Conservation (phyloP, 108 stramenopile genomes). For the Epipyxis sp. region DNA sequence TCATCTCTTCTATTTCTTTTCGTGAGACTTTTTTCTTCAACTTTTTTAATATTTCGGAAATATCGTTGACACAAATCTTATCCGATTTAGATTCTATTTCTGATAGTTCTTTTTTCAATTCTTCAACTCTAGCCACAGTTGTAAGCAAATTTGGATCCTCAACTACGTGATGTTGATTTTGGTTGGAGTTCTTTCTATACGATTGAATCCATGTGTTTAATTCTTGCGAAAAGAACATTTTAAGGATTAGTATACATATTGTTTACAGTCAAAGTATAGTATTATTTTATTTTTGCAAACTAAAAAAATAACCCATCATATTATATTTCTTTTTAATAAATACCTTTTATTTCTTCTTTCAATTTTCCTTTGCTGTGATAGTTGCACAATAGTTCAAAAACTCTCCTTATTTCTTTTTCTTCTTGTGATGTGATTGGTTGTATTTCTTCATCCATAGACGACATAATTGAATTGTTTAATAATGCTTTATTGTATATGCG, state of each 20-base stretch:
- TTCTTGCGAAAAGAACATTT: too few relatives aligned
- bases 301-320: constrained; percentile 34
- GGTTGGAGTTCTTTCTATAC: constrained; percentile 38
- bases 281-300: not conserved
- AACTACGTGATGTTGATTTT: constrained; percentile 32
- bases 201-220: too few relatives aligned
- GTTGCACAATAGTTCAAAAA: constrained; percentile 60
- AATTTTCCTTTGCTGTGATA: constrained; percentile 55
- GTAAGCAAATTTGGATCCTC: constrained; percentile 27
- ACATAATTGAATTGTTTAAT: not conserved
- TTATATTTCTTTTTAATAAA: constrained; percentile 30
- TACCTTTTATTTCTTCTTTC: constrained; percentile 29
- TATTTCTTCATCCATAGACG: not conserved
- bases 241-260: too few relatives aligned
- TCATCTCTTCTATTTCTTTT: constrained; percentile 76
- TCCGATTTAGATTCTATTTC: constrained; percentile 48
- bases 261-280: too few relatives aligned
- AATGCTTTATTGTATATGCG: too few relatives aligned
- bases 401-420: constrained; percentile 59
- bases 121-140: not conserved
- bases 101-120: constrained; percentile 28
- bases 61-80: constrained; percentile 55
- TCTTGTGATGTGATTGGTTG: constrained; percentile 36
- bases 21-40: constrained; percentile 62
- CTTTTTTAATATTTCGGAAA: constrained; percentile 61